phyloP scores from a whole-genome alignment of 179 eudicot species.

The Heliamphora ciliata region DNA sequence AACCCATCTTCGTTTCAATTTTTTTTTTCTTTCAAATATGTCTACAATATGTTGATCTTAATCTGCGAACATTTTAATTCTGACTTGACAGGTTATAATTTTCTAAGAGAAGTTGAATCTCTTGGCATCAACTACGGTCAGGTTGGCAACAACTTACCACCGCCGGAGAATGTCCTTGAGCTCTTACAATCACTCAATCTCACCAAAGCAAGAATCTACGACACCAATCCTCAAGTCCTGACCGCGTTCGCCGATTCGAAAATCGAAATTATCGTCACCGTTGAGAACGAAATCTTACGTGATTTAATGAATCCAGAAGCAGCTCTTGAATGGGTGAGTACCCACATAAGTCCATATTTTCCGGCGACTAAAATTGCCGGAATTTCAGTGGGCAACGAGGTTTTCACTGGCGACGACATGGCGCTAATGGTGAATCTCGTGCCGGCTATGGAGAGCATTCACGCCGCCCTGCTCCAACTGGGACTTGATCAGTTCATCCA shows the following conservation, averaged over 20 bases:
- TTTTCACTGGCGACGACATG: conserved; percentile 54
- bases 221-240: conserved; percentile 60
- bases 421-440: conserved; percentile 42
- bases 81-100: conserved; percentile 18
- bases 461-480: conserved; percentile 37
- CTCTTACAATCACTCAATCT: conserved; percentile 37
- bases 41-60: not conserved
- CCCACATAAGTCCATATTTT: conserved; percentile 43
- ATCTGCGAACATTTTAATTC: not conserved
- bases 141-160: conserved; percentile 59
- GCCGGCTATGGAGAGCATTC: conserved; percentile 63
- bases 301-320: conserved; percentile 39
- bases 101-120: conserved; percentile 24
- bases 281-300: conserved; percentile 46
- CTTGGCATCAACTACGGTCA: conserved; percentile 83
- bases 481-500: conserved; percentile 42
- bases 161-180: conserved; percentile 43
- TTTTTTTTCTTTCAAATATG: not conserved
- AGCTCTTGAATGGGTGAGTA: conserved; percentile 56
- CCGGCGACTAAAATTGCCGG: conserved; percentile 69
- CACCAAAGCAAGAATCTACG: conserved; percentile 62
- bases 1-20: not conserved
- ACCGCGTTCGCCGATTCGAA: conserved; percentile 53
- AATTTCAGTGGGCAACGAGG: conserved; percentile 76
- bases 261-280: conserved; percentile 54